Base-by-base conservation (phyloP, 768 basidiomycete species). In the Boletus tylopilopsis region DNA sequence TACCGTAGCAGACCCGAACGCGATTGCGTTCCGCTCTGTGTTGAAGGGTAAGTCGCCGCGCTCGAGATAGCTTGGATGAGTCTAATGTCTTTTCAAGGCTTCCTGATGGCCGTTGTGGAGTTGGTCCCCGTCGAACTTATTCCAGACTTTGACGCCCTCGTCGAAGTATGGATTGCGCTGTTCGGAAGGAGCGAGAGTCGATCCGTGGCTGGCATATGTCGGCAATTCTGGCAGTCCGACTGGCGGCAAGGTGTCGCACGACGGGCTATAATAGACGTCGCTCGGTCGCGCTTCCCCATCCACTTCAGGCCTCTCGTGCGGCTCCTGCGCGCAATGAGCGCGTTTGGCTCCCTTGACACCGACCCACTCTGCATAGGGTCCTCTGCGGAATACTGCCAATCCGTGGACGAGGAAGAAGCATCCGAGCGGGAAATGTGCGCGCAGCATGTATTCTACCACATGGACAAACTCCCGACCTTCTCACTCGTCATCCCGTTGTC, bases 141-240 rank as follows among this genome's bases (percentile, higher is more conserved):
- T 29, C 81, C 85, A 0, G 82, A 90, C 51, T 87, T 88, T 53
- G 80, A 85, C 12, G 72, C 70, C 2, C 73, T 93, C 7, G 73
- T 88, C 33, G 81, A 90, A 45, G 80, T 87, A 9, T 91, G 90
- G 87, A 78, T 86, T 43, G 79, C 84, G 0, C 72, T 95, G 15
- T 90, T 87, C 50, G 90, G 90, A 6, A 77, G 87, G 22, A 88
- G 86, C 56, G 71, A 82, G 72, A 65, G 71, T 63, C 63, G 69
- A 50, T 80, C 88, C 24, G 75, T 87, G 22, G 73, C 78, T 11
- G 80, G 79, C 3, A 82, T 95, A 51, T 87, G 85, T 55, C 71
- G 76, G 6, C 90, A 94, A 56, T 94, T 82, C 65, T 97, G 94
- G 92, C 75, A 82, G 45, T 74, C 71, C 2, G 91, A 94, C 60